These are phyloP conservation scores for Barnettozyma botsteinii DNA, from an alignment of 805 yeast species.

Conservation along the genomic window DNA sequence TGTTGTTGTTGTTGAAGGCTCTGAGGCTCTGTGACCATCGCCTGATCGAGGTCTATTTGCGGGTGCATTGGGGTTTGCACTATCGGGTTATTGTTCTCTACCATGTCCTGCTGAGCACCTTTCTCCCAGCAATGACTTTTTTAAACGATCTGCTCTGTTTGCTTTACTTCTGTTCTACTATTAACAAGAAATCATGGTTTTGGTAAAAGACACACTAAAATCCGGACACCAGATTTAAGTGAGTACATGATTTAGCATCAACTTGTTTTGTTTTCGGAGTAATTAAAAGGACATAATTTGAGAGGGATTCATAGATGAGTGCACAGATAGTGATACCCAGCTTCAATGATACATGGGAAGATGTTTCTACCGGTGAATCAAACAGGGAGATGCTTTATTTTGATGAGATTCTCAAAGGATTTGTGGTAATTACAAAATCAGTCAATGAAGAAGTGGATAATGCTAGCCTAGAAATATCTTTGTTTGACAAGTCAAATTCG, in stretches of 20 bases:
- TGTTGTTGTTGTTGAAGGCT: conserved; percentile 1
- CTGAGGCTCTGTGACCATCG: conserved; percentile 12
- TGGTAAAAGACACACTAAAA: no score
- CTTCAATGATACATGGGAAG: not conserved
- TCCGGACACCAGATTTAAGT: not conserved
- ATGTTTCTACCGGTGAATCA: not conserved
- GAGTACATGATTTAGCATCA: not conserved
- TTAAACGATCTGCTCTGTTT: no score
- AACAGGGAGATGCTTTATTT: conserved; percentile 6
- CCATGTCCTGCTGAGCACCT: no score
- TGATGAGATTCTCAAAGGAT: conserved; percentile 14
- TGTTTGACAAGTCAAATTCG: not conserved
- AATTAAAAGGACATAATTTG: no score
- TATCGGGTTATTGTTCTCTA: not conserved
- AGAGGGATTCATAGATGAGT: not conserved
- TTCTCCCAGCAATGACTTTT: no score
- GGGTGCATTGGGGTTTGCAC: not conserved
- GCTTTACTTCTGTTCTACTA: no score
- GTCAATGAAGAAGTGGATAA: not conserved
- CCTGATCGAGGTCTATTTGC: conserved; percentile 21
- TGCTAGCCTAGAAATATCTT: not conserved
- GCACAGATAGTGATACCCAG: not conserved
- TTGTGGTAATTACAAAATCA: conserved; percentile 4
- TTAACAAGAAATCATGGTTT: no score
- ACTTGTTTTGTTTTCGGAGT: no score